Percentiles rank a stretch among this genome's conserved stretches.
Evolutionary conservation across 768 basidiomycete species (phyloP).

Genomic region (Cubamyces lactineus): DNA sequence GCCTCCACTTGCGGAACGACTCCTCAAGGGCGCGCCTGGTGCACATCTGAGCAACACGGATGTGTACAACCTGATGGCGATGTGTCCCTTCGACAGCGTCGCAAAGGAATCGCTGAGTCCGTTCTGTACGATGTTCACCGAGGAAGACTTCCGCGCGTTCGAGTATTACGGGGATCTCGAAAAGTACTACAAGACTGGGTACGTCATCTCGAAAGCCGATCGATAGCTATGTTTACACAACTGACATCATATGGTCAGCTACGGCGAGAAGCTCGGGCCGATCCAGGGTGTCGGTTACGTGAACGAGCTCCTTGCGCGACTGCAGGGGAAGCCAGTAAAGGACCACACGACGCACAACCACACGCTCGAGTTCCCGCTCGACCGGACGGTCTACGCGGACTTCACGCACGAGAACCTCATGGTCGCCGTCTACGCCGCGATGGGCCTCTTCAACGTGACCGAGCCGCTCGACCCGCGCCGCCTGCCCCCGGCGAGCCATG

Average conservation of each 20-base stretch:
- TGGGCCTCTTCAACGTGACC: conserved; percentile 45
- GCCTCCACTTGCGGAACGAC: conserved; percentile 54
- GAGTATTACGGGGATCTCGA: conserved; percentile 75
- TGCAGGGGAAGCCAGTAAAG: conserved; percentile 61
- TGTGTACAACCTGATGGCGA: conserved; percentile 59
- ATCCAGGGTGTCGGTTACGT: conserved; percentile 87
- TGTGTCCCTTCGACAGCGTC: conserved; percentile 83
- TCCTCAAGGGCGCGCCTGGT: conserved; percentile 65
- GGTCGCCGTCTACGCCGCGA: conserved; percentile 70
- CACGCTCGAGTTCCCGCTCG: conserved; percentile 80
- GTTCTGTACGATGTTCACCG: conserved; percentile 75
- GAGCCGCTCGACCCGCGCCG: conserved; percentile 25
- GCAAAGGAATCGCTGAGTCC: conserved; percentile 54
- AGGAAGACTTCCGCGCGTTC: conserved; percentile 63
- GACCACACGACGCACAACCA: conserved; percentile 78
- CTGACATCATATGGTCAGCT: conserved; percentile 49
- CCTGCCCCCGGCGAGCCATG: not conserved
- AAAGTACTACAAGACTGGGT: conserved; percentile 83
- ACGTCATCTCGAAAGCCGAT: conserved; percentile 23
- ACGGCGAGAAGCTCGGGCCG: conserved; percentile 69
- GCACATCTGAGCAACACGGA: conserved; percentile 61
- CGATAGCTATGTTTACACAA: too few species aligned
- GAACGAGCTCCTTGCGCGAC: conserved; percentile 85
- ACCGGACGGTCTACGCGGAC: conserved; percentile 65
- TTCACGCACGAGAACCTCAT: conserved; percentile 89